phyloP scores from a whole-genome alignment of 257 asterid genomes.

The Gentiana straminea region DNA sequence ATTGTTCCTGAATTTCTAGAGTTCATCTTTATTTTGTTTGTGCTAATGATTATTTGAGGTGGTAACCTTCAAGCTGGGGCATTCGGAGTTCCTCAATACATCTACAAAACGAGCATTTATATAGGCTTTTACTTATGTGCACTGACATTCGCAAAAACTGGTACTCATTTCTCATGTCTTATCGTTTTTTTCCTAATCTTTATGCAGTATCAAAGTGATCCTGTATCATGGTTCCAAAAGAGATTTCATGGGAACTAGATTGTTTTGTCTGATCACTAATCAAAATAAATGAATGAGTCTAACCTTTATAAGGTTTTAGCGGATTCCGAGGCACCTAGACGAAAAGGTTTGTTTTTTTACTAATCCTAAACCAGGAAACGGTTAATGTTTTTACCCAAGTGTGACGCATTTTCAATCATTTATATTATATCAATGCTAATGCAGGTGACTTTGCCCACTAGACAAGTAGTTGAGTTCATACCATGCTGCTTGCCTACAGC shows the following conservation, averaged over 20 bases:
- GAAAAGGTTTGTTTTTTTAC: slow-evolving; percentile 6
- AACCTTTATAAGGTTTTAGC: slow-evolving; percentile 76
- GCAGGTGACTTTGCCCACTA: slow-evolving; percentile 72
- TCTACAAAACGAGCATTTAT: too few species aligned
- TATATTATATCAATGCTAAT: slow-evolving; percentile 6
- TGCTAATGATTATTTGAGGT: too few species aligned
- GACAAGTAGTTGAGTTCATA: slow-evolving; percentile 79
- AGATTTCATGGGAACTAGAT: slow-evolving; percentile 54
- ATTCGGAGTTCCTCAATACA: too few species aligned
- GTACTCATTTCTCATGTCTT: neutral
- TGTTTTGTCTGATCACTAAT: slow-evolving; percentile 55
- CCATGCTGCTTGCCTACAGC: slow-evolving; percentile 99
- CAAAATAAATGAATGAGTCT: slow-evolving; percentile 89
- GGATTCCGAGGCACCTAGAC: slow-evolving; percentile 10
- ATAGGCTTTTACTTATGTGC: too few species aligned
- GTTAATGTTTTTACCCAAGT: too few species aligned
- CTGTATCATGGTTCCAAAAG: slow-evolving; percentile 87
- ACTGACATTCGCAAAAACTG: too few species aligned
- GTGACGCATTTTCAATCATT: too few species aligned
- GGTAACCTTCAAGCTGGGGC: too few species aligned
- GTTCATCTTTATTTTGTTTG: too few species aligned
- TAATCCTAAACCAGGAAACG: neutral
- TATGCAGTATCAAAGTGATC: slow-evolving; percentile 66
- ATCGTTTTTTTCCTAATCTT: slow-evolving; percentile 10
- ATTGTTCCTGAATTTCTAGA: too few species aligned